Evolutionary conservation across 495 filamentous ascomycete species (phyloP).

Genomic region (Hypoxylon rickii): DNA sequence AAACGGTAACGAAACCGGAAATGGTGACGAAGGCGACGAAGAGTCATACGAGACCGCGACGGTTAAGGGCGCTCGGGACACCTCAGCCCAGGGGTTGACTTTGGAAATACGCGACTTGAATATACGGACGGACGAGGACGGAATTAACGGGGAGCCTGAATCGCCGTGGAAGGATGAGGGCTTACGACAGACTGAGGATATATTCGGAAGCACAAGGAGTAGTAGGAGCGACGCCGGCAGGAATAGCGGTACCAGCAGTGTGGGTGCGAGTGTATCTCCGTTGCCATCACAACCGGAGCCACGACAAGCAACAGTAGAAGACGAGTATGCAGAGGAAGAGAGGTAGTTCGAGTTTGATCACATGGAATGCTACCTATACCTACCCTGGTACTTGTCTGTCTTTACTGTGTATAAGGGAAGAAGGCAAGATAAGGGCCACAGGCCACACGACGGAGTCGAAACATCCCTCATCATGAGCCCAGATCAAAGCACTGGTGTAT

Average conservation of each 20-base stretch:
- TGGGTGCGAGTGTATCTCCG: too few species aligned
- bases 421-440: not conserved
- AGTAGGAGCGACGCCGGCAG: not conserved
- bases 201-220: not conserved
- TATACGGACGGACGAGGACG: conserved; percentile 20
- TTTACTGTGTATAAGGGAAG: not conserved
- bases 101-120: conserved; percentile 18
- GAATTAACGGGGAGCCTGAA: conserved; percentile 8
- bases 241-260: not conserved
- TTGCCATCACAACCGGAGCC: not conserved
- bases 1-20: not conserved
- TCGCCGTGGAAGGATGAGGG: conserved; percentile 34
- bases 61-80: conserved; percentile 21
- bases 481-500: too few species aligned
- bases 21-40: conserved; percentile 17
- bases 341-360: not conserved
- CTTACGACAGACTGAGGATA: not conserved
- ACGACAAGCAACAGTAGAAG: not conserved
- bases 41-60: conserved; percentile 28
- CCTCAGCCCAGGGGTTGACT: conserved; percentile 20
- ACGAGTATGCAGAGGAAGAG: not conserved
- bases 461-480: too few species aligned
- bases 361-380: not conserved
- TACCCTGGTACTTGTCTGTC: not conserved
- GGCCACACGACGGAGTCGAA: too few species aligned